Evolutionary conservation across 2,329 filamentous ascomycete genomes (phyloP), one percentile per base, ranked within the genome.

Genomic region (Ascochyta fabae): DNA sequence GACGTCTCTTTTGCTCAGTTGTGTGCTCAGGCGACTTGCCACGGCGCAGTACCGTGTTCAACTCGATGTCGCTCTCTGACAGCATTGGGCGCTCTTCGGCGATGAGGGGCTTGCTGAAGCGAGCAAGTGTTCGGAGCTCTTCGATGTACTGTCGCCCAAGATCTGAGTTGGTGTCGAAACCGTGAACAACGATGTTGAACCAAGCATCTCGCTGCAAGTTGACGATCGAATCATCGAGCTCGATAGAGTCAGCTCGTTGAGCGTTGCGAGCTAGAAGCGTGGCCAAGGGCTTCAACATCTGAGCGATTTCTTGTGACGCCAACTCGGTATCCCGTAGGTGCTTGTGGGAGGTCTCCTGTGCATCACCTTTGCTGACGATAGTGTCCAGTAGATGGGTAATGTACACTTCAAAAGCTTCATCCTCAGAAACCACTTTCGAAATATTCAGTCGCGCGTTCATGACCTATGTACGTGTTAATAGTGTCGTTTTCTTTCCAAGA

Each of bases 181-280:
- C 95, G 73, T 99, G 95, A 0, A 96, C 90, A 22, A 93, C 91
- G 59, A 98, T 92, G 69, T 99, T 99, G 79, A 97, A 98, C 95
- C 95, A 99, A 5, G 92, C 91, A 80, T 99, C 93, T 48, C 94
- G 88, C 64, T 95, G 84, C 53, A 96, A 79, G 24, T 86, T 84
- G 58, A 90, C 84, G 7, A 86, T 85, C 6, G 70, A 70, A 29
- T 82, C 69, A 27, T 77, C 71, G 13, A 79, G 74, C 35, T 77
- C 71, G 19, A 76, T 67, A 55, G 94, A 87, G 47, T 93, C 89
- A 48, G 89, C 85, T 50, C 78, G 77, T 53, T 59, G 62, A 48
- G 60, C 69, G 52, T 71, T 76, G 50, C 73, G 72, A 8, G 91
- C 88, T 74, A 96, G 89, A 48, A 99, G 84, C 1, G 92, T 82